Conservation (phyloP, 2,329 filamentous ascomycete genomes). For the Alternaria ventricosa region DNA sequence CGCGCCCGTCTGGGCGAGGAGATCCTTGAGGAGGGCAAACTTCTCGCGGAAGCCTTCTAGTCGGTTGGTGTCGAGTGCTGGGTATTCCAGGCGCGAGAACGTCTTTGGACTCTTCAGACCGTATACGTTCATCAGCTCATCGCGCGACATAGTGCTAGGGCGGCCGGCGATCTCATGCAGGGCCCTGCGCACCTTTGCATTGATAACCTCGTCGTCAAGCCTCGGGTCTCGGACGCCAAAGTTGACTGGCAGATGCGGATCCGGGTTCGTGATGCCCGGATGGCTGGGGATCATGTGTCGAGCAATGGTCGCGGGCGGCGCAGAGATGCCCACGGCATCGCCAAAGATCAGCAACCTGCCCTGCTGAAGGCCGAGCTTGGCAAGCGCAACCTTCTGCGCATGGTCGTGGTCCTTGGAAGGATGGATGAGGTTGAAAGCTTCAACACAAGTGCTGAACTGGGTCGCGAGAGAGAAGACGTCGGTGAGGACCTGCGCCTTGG, state of each 20-base stretch:
- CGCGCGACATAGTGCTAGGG: constrained; percentile 47
- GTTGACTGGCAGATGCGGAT: constrained; percentile 53
- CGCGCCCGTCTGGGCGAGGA: constrained; percentile 40
- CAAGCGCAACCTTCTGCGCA: constrained; percentile 52
- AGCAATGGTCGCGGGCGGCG: constrained; percentile 53
- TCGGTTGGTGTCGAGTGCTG: constrained; percentile 52
- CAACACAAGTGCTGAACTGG: constrained; percentile 56
- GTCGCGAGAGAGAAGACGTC: constrained; percentile 53
- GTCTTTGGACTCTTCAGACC: constrained; percentile 54
- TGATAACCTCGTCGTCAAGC: constrained; percentile 49
- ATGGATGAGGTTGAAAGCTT: constrained; percentile 56
- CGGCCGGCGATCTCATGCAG: constrained; percentile 55
- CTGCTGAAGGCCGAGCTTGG: constrained; percentile 55
- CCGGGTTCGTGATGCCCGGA: constrained; percentile 53
- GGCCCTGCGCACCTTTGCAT: constrained; percentile 49
- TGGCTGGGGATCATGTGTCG: constrained; percentile 54
- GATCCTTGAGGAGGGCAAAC: constrained; percentile 51
- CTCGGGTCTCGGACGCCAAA: constrained; percentile 52
- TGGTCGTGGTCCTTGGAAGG: constrained; percentile 52
- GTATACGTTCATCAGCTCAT: constrained; percentile 55
- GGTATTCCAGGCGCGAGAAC: constrained; percentile 46
- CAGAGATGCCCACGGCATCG: constrained; percentile 55
- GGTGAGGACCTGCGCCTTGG: constrained; percentile 45
- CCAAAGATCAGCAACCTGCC: constrained; percentile 57
- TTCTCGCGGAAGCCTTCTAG: constrained; percentile 56